These are phyloP conservation scores for Melanopsichium pennsylvanicum DNA, from an alignment of 1,284 basidiomycete genomes.

Conservation along the genomic window DNA sequence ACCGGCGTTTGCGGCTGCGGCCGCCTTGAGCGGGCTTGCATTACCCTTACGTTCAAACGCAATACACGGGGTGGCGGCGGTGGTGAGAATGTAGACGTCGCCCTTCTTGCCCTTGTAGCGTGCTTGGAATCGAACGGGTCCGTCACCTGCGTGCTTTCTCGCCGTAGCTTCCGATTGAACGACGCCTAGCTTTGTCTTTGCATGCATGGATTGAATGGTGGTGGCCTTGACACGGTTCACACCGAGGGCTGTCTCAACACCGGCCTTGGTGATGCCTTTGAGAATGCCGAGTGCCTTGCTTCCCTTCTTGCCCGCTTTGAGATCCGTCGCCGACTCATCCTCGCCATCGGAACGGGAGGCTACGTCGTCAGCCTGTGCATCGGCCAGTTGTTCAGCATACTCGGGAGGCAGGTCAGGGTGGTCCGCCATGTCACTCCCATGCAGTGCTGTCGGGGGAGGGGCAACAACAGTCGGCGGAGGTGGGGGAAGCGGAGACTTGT, in stretches of 20 bases:
- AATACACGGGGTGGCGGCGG: constrained; percentile 62
- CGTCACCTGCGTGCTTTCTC: constrained; percentile 25
- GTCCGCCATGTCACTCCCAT: constrained; percentile 31
- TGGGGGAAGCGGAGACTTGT: constrained; percentile 68
- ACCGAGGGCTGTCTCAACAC: constrained; percentile 58
- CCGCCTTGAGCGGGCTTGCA: constrained; percentile 15
- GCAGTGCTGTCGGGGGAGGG: constrained; percentile 39
- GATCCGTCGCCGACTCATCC: constrained; percentile 31
- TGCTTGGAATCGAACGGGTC: constrained; percentile 50
- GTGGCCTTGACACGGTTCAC: constrained; percentile 64
- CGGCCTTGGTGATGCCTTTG: constrained; percentile 57
- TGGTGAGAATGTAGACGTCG: constrained; percentile 58
- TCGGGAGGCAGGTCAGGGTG: constrained; percentile 54
- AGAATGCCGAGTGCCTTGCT: constrained; percentile 52
- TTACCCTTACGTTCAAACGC: constrained; percentile 48
- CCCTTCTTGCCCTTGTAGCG: constrained; percentile 61
- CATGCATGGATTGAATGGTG: constrained; percentile 51
- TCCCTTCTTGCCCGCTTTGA: constrained; percentile 45
- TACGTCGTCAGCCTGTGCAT: constrained; percentile 46
- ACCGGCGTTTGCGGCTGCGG: constrained; percentile 24
- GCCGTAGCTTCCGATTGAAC: constrained; percentile 37
- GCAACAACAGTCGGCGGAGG: constrained; percentile 65
- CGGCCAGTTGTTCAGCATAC: constrained; percentile 50
- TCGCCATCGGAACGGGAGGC: constrained; percentile 40
- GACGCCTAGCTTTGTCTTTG: constrained; percentile 61